Conservation (phyloP, 2,329 filamentous ascomycete genomes). For the Elsinoe necatrix region DNA sequence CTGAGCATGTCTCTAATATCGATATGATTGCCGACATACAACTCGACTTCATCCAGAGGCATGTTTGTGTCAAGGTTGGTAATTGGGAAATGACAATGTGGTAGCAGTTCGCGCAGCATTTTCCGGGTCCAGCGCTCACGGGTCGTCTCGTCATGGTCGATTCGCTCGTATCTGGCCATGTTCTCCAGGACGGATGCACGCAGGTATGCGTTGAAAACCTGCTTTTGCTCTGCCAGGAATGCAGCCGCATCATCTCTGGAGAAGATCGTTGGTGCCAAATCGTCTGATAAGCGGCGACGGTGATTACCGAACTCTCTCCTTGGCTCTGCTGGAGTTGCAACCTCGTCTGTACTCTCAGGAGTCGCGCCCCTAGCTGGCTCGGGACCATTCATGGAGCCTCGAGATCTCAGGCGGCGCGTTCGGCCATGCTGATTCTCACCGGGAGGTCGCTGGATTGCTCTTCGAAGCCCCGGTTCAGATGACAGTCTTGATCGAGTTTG, state of each 20-base stretch:
- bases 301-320: no score
- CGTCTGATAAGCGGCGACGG: no score
- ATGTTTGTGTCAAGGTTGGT: background rate
- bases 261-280: background rate
- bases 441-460: no score
- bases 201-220: background rate
- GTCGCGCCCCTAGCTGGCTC: no score
- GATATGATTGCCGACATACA: background rate
- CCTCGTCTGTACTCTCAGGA: no score
- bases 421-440: no score
- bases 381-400: no score
- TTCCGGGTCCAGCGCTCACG: background rate
- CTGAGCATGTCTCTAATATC: background rate
- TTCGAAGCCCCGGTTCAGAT: no score
- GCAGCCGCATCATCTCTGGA: background rate
- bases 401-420: no score
- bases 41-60: background rate
- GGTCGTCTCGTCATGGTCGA: background rate
- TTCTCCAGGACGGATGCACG: background rate
- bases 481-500: no score
- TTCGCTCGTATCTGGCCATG: background rate
- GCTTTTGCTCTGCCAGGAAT: background rate
- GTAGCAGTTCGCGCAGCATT: background rate
- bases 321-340: no score
- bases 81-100: background rate